phyloP scores from a whole-genome alignment of 495 filamentous ascomycete species.

The Parathielavia hyrcaniae region DNA sequence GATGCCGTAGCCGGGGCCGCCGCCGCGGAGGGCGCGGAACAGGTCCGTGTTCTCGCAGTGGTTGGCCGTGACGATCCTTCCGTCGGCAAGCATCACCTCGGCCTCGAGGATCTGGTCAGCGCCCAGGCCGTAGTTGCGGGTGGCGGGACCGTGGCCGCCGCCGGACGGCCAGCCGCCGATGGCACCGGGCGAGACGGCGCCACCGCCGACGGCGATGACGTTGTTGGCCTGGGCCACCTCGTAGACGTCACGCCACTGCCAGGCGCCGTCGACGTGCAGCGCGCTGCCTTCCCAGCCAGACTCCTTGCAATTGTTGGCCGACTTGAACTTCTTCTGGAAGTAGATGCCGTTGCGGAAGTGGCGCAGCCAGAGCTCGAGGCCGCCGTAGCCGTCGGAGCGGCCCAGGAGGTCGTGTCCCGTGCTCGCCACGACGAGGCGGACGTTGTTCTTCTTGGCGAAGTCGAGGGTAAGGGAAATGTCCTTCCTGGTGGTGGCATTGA shows the following conservation, averaged over 20 bases:
- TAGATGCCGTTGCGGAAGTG: conserved; percentile 15
- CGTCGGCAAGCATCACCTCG: conserved; percentile 43
- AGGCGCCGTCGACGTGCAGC: conserved; percentile 10
- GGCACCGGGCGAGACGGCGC: conserved; percentile 7
- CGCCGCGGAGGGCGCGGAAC: conserved; percentile 46
- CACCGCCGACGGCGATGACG: conserved; percentile 31
- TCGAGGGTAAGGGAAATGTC: conserved; percentile 46
- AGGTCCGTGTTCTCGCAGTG: conserved; percentile 39
- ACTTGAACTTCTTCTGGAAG: conserved; percentile 14
- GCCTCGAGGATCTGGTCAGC: conserved; percentile 41
- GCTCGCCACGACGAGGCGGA: conserved; percentile 24
- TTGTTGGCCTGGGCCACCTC: conserved; percentile 18
- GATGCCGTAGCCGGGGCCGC: conserved; percentile 39
- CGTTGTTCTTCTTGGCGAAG: conserved; percentile 45
- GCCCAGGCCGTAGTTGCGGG: conserved; percentile 34
- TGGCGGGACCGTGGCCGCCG: conserved; percentile 37
- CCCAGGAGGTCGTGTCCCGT: conserved; percentile 20
- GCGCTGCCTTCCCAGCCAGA: conserved; percentile 14
- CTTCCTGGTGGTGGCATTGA: conserved; percentile 42
- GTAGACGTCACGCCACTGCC: conserved; percentile 14
- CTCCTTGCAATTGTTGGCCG: conserved; percentile 5
- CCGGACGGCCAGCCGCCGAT: conserved; percentile 40
- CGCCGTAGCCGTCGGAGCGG: conserved; percentile 18
- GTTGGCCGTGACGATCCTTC: conserved; percentile 37
- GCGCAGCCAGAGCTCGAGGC: conserved; percentile 18